A percentile compares a stretch with the other conserved stretches of the same genome.
phyloP scores from a whole-genome alignment of 2,329 filamentous ascomycete species.

The Nannizziopsis arthrosporioides region DNA sequence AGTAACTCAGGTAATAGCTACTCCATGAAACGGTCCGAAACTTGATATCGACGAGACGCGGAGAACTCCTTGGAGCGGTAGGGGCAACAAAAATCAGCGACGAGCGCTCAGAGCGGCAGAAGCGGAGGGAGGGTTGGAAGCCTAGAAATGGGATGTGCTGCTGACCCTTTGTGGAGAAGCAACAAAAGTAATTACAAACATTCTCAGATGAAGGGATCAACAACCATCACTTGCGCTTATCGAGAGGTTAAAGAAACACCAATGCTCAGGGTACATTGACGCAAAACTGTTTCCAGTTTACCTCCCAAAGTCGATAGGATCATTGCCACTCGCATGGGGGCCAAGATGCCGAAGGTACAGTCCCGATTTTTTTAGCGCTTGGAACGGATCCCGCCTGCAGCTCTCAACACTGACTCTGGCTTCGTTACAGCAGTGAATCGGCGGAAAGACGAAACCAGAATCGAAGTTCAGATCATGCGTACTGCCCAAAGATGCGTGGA shows the following conservation, averaged over 20 bases:
- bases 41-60: not conserved
- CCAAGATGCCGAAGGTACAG: conserved; percentile 2
- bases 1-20: not conserved
- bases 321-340: not conserved
- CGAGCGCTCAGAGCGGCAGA: not conserved
- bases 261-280: conserved; percentile 1
- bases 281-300: not conserved
- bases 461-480: conserved; percentile 8
- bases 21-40: not conserved
- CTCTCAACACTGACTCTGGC: conserved; percentile 2
- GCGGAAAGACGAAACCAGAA: not conserved
- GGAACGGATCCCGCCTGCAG: not conserved
- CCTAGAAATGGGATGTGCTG: conserved; percentile 10
- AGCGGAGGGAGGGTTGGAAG: conserved; percentile 3
- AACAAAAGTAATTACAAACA: conserved; percentile 9
- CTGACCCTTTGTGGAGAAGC: conserved; percentile 7
- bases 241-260: not conserved
- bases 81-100: not conserved
- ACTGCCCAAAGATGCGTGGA: not conserved
- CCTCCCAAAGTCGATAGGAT: not conserved
- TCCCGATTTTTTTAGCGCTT: not conserved
- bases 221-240: not conserved
- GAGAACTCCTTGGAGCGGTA: not conserved
- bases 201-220: conserved; percentile 3
- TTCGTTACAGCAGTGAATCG: not conserved